Percentiles rank a stretch among this genome's conserved stretches.
These are phyloP conservation scores for Piromyces sp. DNA, from an alignment of 192 early-diverging fungal genomes.

Conservation along the genomic window DNA sequence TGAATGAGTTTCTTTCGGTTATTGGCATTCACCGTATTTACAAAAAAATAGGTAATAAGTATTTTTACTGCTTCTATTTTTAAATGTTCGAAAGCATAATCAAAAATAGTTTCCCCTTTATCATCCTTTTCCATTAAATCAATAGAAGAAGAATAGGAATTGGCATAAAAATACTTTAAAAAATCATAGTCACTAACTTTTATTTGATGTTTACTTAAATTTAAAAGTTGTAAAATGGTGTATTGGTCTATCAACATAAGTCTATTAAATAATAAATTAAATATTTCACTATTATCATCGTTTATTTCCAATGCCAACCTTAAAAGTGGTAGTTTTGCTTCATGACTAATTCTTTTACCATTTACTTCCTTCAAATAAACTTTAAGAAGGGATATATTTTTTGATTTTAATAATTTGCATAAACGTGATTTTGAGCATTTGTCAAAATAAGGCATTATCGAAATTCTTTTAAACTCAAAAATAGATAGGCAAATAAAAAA, in stretches of 20 bases:
- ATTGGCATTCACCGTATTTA: neutral
- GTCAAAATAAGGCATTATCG: too few relatives aligned
- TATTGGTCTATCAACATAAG: neutral
- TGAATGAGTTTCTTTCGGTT: neutral
- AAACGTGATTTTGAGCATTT: too few relatives aligned
- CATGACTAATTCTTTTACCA: neutral
- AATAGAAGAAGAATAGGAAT: neutral
- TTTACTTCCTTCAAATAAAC: neutral
- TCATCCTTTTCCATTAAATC: neutral
- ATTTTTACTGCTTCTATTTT: neutral
- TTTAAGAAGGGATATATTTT: neutral
- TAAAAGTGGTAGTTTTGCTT: neutral
- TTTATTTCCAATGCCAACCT: neutral
- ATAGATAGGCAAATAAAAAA: too few relatives aligned
- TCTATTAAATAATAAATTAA: neutral
- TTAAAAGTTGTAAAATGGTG: neutral
- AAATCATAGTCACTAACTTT: neutral
- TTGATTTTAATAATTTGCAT: neutral
- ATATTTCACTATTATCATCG: neutral
- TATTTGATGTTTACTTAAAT: neutral
- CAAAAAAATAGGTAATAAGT: neutral
- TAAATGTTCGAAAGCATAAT: neutral
- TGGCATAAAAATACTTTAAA: neutral
- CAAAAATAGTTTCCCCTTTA: neutral
- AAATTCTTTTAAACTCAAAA: too few relatives aligned